These are phyloP conservation scores for Mycena crocata DNA, from an alignment of 768 basidiomycete species.

Conservation along the genomic window DNA sequence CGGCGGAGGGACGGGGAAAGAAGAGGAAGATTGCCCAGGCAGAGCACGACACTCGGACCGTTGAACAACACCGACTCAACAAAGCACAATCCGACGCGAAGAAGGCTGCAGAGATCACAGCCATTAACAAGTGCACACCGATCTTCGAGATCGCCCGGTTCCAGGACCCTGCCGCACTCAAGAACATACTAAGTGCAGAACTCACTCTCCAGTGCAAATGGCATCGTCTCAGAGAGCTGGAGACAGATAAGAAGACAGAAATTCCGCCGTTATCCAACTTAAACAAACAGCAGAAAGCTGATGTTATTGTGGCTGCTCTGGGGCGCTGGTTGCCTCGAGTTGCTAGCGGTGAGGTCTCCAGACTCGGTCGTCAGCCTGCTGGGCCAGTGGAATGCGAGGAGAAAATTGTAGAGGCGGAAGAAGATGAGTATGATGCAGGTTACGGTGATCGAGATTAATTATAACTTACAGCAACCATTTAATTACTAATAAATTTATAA, in stretches of 20 bases:
- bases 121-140: not conserved
- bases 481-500: not conserved
- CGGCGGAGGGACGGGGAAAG: not conserved
- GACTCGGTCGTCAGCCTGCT: not conserved
- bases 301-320: not conserved
- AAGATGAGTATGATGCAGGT: slow-evolving; percentile 3
- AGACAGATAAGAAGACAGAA: slow-evolving; percentile 11
- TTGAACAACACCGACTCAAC: not conserved
- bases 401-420: not conserved
- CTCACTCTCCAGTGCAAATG: slow-evolving; percentile 19
- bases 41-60: not conserved
- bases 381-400: not conserved
- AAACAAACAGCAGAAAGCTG: slow-evolving; percentile 6
- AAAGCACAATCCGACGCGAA: not conserved
- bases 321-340: not conserved
- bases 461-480: not conserved
- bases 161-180: not conserved
- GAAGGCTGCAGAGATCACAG: not conserved
- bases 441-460: slow-evolving; percentile 2
- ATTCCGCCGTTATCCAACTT: slow-evolving; percentile 13
- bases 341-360: not conserved
- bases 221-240: slow-evolving; percentile 19
- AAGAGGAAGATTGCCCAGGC: not conserved
- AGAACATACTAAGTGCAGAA: not conserved
- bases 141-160: slow-evolving; percentile 15